These are phyloP conservation scores for Trichophyton verrucosum DNA, from an alignment of 2,329 filamentous ascomycete genomes.

Conservation along the genomic window DNA sequence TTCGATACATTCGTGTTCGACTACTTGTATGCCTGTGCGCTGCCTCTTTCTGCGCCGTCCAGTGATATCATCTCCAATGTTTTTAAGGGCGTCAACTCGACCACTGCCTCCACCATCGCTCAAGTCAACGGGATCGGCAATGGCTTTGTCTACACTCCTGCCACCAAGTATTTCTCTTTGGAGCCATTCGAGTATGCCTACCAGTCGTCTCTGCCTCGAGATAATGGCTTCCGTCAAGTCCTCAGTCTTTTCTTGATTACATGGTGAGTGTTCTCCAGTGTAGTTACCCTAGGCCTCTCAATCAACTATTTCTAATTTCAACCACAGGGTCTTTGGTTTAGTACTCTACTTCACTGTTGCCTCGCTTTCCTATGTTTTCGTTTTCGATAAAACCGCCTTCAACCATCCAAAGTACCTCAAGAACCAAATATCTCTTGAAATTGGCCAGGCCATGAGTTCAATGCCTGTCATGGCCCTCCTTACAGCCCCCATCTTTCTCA, in stretches of 20 bases:
- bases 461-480: conserved; percentile 74
- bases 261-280: conserved; percentile 47
- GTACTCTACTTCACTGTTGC: conserved; percentile 77
- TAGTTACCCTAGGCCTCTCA: background rate
- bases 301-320: conserved; percentile 5
- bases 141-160: conserved; percentile 50
- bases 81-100: conserved; percentile 44
- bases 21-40: conserved; percentile 57
- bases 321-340: conserved; percentile 65
- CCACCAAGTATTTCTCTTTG: conserved; percentile 57
- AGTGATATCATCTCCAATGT: conserved; percentile 40
- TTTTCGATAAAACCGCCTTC: conserved; percentile 84
- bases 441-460: conserved; percentile 60
- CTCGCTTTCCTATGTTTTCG: conserved; percentile 68
- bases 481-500: conserved; percentile 68
- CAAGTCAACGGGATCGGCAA: conserved; percentile 23
- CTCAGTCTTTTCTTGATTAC: conserved; percentile 71
- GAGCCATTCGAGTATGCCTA: conserved; percentile 65
- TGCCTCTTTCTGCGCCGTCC: conserved; percentile 40
- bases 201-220: conserved; percentile 61
- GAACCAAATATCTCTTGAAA: conserved; percentile 80
- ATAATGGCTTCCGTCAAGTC: conserved; percentile 63
- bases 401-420: conserved; percentile 89
- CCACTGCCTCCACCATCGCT: conserved; percentile 42
- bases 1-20: conserved; percentile 74